Conservation (phyloP, 2,329 filamentous ascomycete genomes). For the Trichoderma koningii region DNA sequence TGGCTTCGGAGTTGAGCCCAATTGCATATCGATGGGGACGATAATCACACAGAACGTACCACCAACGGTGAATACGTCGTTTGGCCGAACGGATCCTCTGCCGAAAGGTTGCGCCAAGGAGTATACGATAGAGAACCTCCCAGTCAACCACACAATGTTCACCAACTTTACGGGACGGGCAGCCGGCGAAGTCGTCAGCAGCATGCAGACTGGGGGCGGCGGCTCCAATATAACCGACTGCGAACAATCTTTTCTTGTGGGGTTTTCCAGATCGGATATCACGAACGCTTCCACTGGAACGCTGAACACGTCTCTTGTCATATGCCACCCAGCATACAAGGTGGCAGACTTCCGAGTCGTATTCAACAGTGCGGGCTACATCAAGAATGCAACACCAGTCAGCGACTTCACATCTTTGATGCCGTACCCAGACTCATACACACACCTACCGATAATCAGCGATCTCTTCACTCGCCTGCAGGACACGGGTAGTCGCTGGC, state of each 20-base stretch:
- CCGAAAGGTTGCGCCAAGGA: background rate
- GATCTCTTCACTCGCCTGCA: background rate
- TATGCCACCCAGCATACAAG: slow-evolving; percentile 35
- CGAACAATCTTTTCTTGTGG: background rate
- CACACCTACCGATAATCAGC: background rate
- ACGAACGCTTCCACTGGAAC: background rate
- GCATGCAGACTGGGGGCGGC: background rate
- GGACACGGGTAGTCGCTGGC: slow-evolving; percentile 40
- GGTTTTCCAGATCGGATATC: background rate
- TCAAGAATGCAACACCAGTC: slow-evolving; percentile 28
- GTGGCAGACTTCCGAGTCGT: slow-evolving; percentile 41
- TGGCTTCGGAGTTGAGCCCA: slow-evolving; percentile 34
- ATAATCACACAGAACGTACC: background rate
- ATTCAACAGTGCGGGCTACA: slow-evolving; percentile 33
- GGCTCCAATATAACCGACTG: background rate
- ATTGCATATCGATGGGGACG: background rate
- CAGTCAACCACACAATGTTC: background rate
- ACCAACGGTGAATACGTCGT: background rate
- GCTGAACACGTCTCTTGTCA: slow-evolving; percentile 25
- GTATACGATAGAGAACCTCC: background rate
- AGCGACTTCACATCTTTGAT: slow-evolving; percentile 21
- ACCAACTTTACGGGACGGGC: background rate
- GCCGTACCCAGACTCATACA: background rate
- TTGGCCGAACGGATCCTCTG: background rate
- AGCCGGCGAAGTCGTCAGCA: background rate